Evolutionary conservation across 164 flowering plant species (phyloP).

Genomic region (Vitis labrusca): DNA sequence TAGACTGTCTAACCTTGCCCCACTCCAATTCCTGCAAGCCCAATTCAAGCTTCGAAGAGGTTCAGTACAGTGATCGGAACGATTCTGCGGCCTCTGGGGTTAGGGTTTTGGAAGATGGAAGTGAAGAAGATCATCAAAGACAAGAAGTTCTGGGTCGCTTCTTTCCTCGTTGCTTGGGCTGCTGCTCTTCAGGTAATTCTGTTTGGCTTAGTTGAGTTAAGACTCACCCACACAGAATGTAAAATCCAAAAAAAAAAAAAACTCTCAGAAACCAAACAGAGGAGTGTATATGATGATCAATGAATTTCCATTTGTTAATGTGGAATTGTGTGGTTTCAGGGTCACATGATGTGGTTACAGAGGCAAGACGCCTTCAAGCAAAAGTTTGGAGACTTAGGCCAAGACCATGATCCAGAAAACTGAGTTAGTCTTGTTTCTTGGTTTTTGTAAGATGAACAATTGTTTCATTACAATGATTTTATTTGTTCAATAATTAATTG

Average conservation of each 20-base stretch:
- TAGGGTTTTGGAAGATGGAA: constrained; percentile 31
- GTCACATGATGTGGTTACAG: constrained; percentile 83
- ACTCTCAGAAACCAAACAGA: too few species aligned
- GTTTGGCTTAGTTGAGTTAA: too few species aligned
- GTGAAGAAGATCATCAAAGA: constrained; percentile 51
- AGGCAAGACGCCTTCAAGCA: constrained; percentile 73
- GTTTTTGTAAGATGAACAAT: neutral
- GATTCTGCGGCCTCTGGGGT: neutral
- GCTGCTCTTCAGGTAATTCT: constrained; percentile 77
- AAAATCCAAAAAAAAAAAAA: too few species aligned
- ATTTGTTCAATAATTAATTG: neutral
- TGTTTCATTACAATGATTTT: neutral
- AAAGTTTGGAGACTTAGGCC: constrained; percentile 48
- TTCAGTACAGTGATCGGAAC: too few species aligned
- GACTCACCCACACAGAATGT: too few species aligned
- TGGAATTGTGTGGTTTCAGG: constrained; percentile 30
- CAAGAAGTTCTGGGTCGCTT: constrained; percentile 83
- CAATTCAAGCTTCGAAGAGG: too few species aligned
- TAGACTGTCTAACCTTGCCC: too few species aligned
- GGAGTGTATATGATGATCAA: too few species aligned
- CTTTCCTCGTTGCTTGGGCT: constrained; percentile 80
- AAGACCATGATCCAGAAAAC: constrained; percentile 12
- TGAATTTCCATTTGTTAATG: neutral
- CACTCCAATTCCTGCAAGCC: too few species aligned
- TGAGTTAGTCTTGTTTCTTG: neutral